Base-by-base conservation (phyloP, 2,329 filamentous ascomycete species). In the Tympanopsis confertula region DNA sequence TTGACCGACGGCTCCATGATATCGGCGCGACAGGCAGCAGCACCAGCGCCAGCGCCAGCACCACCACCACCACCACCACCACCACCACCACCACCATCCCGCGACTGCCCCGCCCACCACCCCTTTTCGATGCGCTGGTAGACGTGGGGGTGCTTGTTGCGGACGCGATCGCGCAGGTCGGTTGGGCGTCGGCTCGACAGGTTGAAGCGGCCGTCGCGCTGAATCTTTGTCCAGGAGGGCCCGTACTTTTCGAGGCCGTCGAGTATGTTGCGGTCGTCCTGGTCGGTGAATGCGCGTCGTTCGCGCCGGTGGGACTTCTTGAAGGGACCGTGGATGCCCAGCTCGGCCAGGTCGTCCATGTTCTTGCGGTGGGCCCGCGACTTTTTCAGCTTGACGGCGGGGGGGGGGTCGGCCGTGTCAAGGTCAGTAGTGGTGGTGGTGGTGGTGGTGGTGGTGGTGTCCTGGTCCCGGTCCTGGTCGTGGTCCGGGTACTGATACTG, bases 191-290 rank as follows among this genome's bases (percentile, higher is more conserved):
- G 62, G 41, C 53, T 69, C 4, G 68, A 65, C n/a, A 81, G 57
- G 41, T 74, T 62, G 52, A 74, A 78, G 19, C 61, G 61, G 13
- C 67, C 54, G 42, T 81, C 74, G 24, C 74, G 65, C 49, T 78
- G 74, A 15, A 81, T 81, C 51, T 70, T 74, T 37, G 74, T 78
- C 76, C 77, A 81, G 5, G 73, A 68, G 5, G 75, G 71, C 1
- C 76, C 76, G 48, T 79, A 78, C 3, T 64, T 50, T 28, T 73
- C 59, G 26, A 78, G 68, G 0, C 77, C 77, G 41, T 71, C 61
- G 1, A 79, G 58, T 33, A 81, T 81, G 44, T 77, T 70, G 20
- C 59, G 59, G 47, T 82, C 77, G 41, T 82, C 77, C 44, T 75
- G 65, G 19, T 74, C 70, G 0, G 74, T 74, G 44, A 80, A 82